phyloP scores from a whole-genome alignment of 2,329 filamentous ascomycete genomes.

The Aspergillus hortae region DNA sequence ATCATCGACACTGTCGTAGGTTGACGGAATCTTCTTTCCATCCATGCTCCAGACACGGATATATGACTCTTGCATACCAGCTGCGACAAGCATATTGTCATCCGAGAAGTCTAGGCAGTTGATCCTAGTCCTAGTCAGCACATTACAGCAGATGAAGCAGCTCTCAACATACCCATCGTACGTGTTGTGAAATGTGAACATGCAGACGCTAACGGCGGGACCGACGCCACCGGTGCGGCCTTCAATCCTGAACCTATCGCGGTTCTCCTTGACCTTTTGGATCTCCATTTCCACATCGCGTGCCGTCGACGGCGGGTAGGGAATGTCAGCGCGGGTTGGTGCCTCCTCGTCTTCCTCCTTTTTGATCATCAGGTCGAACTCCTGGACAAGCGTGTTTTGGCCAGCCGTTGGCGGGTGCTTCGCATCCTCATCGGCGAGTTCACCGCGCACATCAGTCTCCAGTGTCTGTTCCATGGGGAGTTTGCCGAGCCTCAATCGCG shows the following conservation, averaged over 20 bases:
- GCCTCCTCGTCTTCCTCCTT: conserved; percentile 83
- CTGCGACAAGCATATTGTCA: conserved; percentile 80
- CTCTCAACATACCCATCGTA: conserved; percentile 68
- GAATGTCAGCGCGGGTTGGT: conserved; percentile 73
- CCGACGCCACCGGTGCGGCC: conserved; percentile 78
- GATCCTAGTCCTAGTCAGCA: conserved; percentile 52
- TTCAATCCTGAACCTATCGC: conserved; percentile 87
- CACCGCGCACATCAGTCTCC: conserved; percentile 79
- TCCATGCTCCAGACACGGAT: conserved; percentile 92
- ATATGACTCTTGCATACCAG: conserved; percentile 89
- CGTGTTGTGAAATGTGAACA: conserved; percentile 98
- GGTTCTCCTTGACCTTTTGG: conserved; percentile 86
- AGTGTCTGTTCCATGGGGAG: conserved; percentile 80
- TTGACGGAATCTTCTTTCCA: conserved; percentile 72
- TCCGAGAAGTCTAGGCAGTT: conserved; percentile 96
- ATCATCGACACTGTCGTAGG: conserved; percentile 57
- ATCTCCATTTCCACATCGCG: conserved; percentile 93
- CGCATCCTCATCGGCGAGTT: conserved; percentile 81
- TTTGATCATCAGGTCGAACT: conserved; percentile 85
- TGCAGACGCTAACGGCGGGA: conserved; percentile 80
- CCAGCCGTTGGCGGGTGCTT: conserved; percentile 69
- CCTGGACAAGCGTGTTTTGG: conserved; percentile 71
- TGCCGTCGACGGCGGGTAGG: conserved; percentile 81
- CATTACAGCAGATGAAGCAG: neutral
- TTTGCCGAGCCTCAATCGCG: conserved; percentile 71